These are phyloP conservation scores for Kalmusia sp. DNA, from an alignment of 2,329 filamentous ascomycete genomes.

Conservation along the genomic window DNA sequence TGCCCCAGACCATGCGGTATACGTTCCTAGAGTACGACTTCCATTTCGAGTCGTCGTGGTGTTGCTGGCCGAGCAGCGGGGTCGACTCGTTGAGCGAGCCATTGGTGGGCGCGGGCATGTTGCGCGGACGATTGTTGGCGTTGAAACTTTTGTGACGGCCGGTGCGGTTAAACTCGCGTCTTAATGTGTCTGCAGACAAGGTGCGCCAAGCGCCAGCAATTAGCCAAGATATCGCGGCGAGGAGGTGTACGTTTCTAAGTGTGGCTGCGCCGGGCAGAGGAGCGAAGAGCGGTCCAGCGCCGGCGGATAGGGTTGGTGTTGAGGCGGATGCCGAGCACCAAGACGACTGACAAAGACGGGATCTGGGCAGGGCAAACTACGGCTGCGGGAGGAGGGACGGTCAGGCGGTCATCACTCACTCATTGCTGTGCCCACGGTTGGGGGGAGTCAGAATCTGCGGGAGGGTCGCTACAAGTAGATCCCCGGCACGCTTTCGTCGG, in stretches of 20 bases:
- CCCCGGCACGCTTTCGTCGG: not conserved
- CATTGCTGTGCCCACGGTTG: constrained; percentile 1
- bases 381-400: not conserved
- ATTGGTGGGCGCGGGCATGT: constrained; percentile 36
- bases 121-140: constrained; percentile 11
- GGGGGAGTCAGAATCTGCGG: constrained; percentile 5
- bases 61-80: constrained; percentile 34
- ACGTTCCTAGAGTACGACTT: constrained; percentile 40
- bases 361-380: not conserved
- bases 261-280: constrained; percentile 28
- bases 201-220: constrained; percentile 26
- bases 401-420: constrained; percentile 1
- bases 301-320: constrained; percentile 2
- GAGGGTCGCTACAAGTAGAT: constrained; percentile 4
- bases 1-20: constrained; percentile 49
- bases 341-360: constrained; percentile 11
- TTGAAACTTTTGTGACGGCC: constrained; percentile 30
- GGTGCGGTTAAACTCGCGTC: constrained; percentile 38
- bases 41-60: constrained; percentile 32
- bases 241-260: not conserved
- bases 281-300: constrained; percentile 2
- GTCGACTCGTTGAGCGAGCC: constrained; percentile 38
- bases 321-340: constrained; percentile 5
- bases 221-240: constrained; percentile 29
- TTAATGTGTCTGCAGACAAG: constrained; percentile 40